Percentiles rank a stretch among this genome's conserved stretches.
These are phyloP conservation scores for Monilinia aucupariae DNA, from an alignment of 2,329 filamentous ascomycete species.

Conservation along the genomic window DNA sequence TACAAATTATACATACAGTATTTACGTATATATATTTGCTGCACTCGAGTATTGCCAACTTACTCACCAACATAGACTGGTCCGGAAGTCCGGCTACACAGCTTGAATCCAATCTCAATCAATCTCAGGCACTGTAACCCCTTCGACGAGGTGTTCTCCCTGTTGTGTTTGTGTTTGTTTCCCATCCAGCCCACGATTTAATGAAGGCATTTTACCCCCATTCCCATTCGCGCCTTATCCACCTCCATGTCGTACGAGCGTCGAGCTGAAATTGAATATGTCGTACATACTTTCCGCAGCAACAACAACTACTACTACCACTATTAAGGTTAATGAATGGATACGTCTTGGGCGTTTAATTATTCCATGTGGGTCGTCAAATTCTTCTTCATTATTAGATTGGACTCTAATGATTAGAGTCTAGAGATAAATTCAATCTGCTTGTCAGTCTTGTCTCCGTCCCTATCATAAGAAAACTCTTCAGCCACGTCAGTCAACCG, in stretches of 20 bases:
- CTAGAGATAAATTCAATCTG: background rate
- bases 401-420: too few relatives aligned
- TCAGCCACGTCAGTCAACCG: constrained; percentile 10
- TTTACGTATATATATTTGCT: background rate
- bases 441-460: background rate
- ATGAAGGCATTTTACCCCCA: background rate
- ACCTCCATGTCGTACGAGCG: constrained; percentile 13
- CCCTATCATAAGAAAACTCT: constrained; percentile 11
- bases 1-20: too few relatives aligned
- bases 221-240: background rate
- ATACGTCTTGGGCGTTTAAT: constrained; percentile 1
- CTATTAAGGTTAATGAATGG: background rate
- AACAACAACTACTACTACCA: background rate
- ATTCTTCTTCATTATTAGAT: constrained; percentile 1
- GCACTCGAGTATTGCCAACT: background rate
- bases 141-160: background rate
- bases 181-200: background rate
- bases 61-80: too few relatives aligned
- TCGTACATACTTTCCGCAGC: background rate
- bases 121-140: background rate
- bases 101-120: constrained; percentile 4
- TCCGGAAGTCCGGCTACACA: background rate
- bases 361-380: background rate
- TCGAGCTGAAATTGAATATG: constrained; percentile 10
- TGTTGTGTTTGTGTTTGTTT: background rate